Base-by-base conservation (phyloP, 140 eudicot genomes). In the Oenanthe javanica region DNA sequence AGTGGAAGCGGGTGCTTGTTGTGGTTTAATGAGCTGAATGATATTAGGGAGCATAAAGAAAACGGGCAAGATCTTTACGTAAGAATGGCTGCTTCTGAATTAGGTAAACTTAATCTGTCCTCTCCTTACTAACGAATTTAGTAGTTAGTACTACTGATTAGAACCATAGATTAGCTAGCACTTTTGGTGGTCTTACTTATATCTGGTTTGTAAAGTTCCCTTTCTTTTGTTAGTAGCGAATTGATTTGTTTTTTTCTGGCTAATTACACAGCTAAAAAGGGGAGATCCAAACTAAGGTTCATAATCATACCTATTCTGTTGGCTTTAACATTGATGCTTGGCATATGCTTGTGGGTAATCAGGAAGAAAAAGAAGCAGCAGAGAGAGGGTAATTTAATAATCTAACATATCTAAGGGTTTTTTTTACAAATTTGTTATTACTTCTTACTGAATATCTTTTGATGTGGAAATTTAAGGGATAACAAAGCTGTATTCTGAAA, bases 1-100 rank as follows among this genome's bases (percentile, higher is more conserved):
- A 82, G 86, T 6, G 82, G 83, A 81, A 85, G 81, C 27, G 93
- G 91, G 2, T 87, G 91, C 45, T 84, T 89, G 84, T 63, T 75
- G 52, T 87, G 91, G 91, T 79, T 77, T 12, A 88, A 81, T 70
- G 85, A 82, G 71, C 70, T 89, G 73, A 63, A 86, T 43, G 93
- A 89, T 84, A 78, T 86, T 6, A 81, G 86, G 48, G 72, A 79
- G 45, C 83, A 81, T 43, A 25, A 86, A 16, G 81, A 47, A 81
- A 75, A 74, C 48, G 91, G 90, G 51, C 89, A 87, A 67, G 91
- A 82, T 82, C 69, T 89, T 6, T 87, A 77, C 55, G 31, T 89
- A 48, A 48, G 84, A 81, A 82, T 87, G 84, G 86, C 87, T 4
- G 83, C 87, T 21, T 87, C 90, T 0, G 89, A 85, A 70, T 81